Base-by-base conservation (phyloP, 2,329 filamentous ascomycete genomes). In the Fusarium graminum region DNA sequence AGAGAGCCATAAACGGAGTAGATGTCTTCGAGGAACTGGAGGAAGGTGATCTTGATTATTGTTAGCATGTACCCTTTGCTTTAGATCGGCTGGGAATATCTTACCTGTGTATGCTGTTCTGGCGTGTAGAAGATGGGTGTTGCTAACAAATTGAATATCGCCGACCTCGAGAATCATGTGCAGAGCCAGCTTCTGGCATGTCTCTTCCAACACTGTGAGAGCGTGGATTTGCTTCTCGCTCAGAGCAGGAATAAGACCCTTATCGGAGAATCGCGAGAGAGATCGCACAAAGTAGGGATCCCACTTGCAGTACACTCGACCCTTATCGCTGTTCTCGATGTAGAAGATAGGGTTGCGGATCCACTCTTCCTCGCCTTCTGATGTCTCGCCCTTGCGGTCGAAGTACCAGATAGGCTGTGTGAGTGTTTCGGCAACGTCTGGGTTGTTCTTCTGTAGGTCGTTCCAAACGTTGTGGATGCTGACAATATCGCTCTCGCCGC, bases 91-190 rank as follows among this genome's bases (percentile, higher is more conserved):
- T 5, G 1, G 3, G 8, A 5, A 10, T 4, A 9, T 45, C 65
- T 68, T 63, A 71, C 8, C 76, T 53, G 83, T 91, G 79, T 97
- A 97, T 28, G 85, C 91, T 0, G 93, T 97, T 45, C 93, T 81
- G 0, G 92, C 91, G 75, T 97, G 93, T 45, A 97, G 78, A 4
- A 95, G 84, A 74, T 97, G 92, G 46, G 86, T 85, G 75, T 97
- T 96, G 69, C 88, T 88, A 56, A 96, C 67, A 46, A 97, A 94
- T 78, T 97, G 93, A 65, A 97, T 94, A 73, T 97, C 93, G 45
- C 93, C 93, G 17, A 95, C 86, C 68, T 94, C 92, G 74, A 96
- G 84, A 41, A 95, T 81, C 92, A 96, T 96, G 79, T 96, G 92
- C 68, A 97, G 82, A 5, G 90, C 85, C 49, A 93, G 10, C 7